phyloP scores from a whole-genome alignment of 2,329 filamentous ascomycete genomes.

The Epichloe aotearoae region DNA sequence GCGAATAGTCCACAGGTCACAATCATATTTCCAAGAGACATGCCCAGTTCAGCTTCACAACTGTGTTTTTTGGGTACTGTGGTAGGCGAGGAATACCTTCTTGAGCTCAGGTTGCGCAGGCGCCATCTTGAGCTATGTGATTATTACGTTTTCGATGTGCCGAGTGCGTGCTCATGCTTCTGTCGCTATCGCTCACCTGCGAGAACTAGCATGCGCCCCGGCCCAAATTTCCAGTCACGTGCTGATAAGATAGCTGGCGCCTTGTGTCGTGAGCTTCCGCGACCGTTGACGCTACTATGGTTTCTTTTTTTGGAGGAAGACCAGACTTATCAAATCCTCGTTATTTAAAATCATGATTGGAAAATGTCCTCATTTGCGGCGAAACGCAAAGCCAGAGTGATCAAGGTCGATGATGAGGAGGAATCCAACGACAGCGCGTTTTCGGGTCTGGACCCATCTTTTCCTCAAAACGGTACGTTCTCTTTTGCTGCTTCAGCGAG shows the following conservation, averaged over 20 bases:
- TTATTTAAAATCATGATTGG: slow-evolving; percentile 4
- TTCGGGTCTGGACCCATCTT: slow-evolving; percentile 11
- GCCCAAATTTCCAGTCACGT: slow-evolving; percentile 28
- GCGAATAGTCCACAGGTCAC: neutral
- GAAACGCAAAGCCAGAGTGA: slow-evolving; percentile 62
- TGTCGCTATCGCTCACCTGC: slow-evolving; percentile 16
- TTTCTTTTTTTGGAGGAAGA: no score
- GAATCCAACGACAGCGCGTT: slow-evolving; percentile 22
- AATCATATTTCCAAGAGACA: neutral
- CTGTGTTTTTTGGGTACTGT: neutral
- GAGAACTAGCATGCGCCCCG: slow-evolving; percentile 1
- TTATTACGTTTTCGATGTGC: neutral
- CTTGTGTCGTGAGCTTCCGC: slow-evolving; percentile 4
- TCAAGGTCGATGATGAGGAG: slow-evolving; percentile 57
- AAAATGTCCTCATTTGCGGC: slow-evolving; percentile 41
- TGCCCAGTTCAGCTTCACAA: neutral
- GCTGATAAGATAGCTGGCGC: slow-evolving; percentile 30
- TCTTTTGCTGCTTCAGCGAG: slow-evolving; percentile 9
- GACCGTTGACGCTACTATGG: neutral
- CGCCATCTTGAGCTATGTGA: slow-evolving; percentile 57
- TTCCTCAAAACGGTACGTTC: slow-evolving; percentile 25
- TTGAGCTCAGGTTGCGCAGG: slow-evolving; percentile 98
- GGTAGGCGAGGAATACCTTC: slow-evolving; percentile 50
- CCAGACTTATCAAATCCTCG: neutral
- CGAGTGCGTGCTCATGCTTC: slow-evolving; percentile 9